Base-by-base conservation (phyloP, 202 grass and related monocot genomes). In the Carex arenaria region DNA sequence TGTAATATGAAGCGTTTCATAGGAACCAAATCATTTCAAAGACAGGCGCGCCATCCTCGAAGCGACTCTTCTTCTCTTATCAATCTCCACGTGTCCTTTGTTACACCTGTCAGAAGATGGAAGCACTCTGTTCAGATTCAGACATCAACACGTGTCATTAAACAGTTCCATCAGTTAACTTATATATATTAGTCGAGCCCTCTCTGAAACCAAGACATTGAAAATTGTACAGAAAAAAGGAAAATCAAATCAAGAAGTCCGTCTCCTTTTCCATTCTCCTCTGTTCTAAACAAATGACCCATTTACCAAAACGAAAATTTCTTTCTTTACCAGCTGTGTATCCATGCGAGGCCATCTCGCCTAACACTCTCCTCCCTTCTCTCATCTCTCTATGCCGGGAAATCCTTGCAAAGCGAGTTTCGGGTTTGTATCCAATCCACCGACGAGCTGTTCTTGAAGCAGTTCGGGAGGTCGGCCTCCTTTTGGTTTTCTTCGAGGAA, bases 401-500 rank as follows among this genome's bases (percentile, higher is more conserved):
- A 19, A 64, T 98, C 23, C 18, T 90, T 0, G 51, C 86, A 10
- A 64, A 82, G 26, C 23, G 52, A 2, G 23, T 84, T 22, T 13
- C 47, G 10, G 43, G 61, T 62, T 43, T 72, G 68, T 95, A 90
- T 81, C 89, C 86, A 10, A 66, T 95, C 67, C 91, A 93, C 89
- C 87, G 81, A 19, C 55, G 82, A 47, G 79, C 77, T 60, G 42
- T 85, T 10, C 80, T 84, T n/a, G 87, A 90, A 63, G 84, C 81
- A 0, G 73, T 88, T 28, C 87, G 91, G 28, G 28, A 93, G 67
- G 85, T 89, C 0, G 91, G 91, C 31, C 54, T 93, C 7, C 88
- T 98, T 0, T 90, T 79, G 10, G 81, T 78, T 0, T 90, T 98
- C 73, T 72, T 98, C 11, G 91, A 90, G 80, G 95, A 98, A 78